Evolutionary conservation across 345 rosid species (phyloP).

Genomic region (Firmiana major): DNA sequence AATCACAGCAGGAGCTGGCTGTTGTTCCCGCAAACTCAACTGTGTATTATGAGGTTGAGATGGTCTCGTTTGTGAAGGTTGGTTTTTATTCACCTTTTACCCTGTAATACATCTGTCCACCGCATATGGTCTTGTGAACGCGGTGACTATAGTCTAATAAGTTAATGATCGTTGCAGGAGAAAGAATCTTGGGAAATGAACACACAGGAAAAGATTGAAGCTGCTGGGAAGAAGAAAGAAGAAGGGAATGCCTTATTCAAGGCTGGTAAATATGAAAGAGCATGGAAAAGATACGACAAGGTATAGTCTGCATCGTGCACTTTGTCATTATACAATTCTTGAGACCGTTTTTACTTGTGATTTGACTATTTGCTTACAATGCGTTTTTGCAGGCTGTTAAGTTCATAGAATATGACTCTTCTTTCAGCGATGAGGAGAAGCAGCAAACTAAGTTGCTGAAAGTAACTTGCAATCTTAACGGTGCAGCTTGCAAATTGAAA

Average conservation of each 20-base stretch:
- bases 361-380: neutral
- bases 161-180: constrained; percentile 36
- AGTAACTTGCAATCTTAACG: constrained; percentile 75
- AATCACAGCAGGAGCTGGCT: constrained; percentile 73
- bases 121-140: neutral
- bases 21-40: constrained; percentile 79
- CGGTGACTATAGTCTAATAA: too few species aligned
- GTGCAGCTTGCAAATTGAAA: constrained; percentile 88
- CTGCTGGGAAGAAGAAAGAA: constrained; percentile 87
- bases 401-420: constrained; percentile 70
- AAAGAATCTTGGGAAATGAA: constrained; percentile 98
- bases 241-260: constrained; percentile 78
- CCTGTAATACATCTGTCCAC: constrained; percentile 9
- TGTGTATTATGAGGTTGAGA: constrained; percentile 65
- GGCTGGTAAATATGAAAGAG: constrained; percentile 65
- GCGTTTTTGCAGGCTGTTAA: constrained; percentile 59
- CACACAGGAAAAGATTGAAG: constrained; percentile 82
- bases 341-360: neutral
- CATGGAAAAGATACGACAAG: constrained; percentile 88
- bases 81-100: constrained; percentile 5
- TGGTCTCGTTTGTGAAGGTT: constrained; percentile 75
- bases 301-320: constrained; percentile 20
- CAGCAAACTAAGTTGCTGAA: constrained; percentile 68
- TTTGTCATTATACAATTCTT: neutral
- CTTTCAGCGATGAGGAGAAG: constrained; percentile 85